Conservation (phyloP, 148 eudicot genomes). For the Nepenthes mirabilis region DNA sequence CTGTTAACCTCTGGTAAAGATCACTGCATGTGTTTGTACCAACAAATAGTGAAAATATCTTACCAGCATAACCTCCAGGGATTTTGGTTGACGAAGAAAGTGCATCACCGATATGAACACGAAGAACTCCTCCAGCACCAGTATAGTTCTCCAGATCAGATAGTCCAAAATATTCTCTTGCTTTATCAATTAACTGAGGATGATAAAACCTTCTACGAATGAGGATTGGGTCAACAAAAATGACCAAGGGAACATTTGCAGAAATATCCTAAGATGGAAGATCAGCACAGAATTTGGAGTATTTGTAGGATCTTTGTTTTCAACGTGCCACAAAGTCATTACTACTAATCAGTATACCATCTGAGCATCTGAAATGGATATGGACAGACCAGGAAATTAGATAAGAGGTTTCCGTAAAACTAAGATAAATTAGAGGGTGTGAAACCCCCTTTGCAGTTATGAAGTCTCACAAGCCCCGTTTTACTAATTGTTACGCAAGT, state of each 20-base stretch:
- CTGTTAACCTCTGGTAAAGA: too few relatives aligned
- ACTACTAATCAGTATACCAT: too few relatives aligned
- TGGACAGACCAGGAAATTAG: too few relatives aligned
- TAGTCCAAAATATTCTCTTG: conserved; percentile 57
- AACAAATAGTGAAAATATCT: neutral
- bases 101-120: conserved; percentile 65
- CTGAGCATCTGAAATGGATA: too few relatives aligned
- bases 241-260: neutral
- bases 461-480: too few relatives aligned
- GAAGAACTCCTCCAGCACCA: conserved; percentile 49
- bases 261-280: neutral
- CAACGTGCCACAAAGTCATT: too few relatives aligned
- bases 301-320: too few relatives aligned
- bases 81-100: conserved; percentile 36
- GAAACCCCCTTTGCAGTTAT: too few relatives aligned
- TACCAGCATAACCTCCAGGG: conserved; percentile 83
- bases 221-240: neutral
- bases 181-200: conserved; percentile 46
- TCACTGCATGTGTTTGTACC: neutral
- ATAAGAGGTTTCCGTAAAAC: too few relatives aligned
- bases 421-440: too few relatives aligned
- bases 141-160: conserved; percentile 52
- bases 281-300: too few relatives aligned
- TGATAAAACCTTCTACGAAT: conserved; percentile 1
- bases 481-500: too few relatives aligned